These are phyloP conservation scores for Hymenoscyphus infarciens DNA, from an alignment of 2,329 filamentous ascomycete genomes.

Conservation along the genomic window DNA sequence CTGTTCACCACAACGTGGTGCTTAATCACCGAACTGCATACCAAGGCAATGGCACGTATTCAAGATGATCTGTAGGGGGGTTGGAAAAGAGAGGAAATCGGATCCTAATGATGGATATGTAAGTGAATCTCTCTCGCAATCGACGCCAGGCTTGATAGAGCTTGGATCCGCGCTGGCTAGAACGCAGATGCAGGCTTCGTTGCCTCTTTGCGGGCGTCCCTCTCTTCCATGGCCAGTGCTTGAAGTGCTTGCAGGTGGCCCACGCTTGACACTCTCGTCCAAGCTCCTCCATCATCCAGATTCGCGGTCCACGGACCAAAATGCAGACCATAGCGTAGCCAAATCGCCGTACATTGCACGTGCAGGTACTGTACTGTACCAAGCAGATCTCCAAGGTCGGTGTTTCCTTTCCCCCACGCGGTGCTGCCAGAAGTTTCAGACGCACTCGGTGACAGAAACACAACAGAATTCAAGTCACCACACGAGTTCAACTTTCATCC, in stretches of 20 bases:
- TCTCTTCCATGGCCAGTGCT: conserved; percentile 6
- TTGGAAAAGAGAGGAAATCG: background rate
- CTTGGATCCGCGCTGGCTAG: conserved; percentile 22
- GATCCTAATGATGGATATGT: background rate
- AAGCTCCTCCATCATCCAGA: conserved; percentile 6
- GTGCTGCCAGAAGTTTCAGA: conserved; percentile 15
- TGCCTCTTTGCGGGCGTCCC: conserved; percentile 8
- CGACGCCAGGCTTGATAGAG: conserved; percentile 9
- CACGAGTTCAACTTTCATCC: background rate
- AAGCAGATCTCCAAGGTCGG: conserved; percentile 6
- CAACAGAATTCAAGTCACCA: background rate
- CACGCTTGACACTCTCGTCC: conserved; percentile 1
- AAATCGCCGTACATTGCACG: conserved; percentile 3
- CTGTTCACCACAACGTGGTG: background rate
- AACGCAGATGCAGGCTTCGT: conserved; percentile 17
- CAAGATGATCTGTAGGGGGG: background rate
- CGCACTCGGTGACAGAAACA: conserved; percentile 5
- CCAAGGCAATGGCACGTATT: background rate
- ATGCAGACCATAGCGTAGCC: background rate
- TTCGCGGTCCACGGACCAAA: background rate
- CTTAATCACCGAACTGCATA: background rate
- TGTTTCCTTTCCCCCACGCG: conserved; percentile 11
- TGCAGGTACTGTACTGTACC: background rate
- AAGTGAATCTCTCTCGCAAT: conserved; percentile 5
- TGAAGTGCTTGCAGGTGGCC: background rate